These are phyloP conservation scores for Monilinia fructigena DNA, from an alignment of 2,329 filamentous ascomycete genomes.

Conservation along the genomic window DNA sequence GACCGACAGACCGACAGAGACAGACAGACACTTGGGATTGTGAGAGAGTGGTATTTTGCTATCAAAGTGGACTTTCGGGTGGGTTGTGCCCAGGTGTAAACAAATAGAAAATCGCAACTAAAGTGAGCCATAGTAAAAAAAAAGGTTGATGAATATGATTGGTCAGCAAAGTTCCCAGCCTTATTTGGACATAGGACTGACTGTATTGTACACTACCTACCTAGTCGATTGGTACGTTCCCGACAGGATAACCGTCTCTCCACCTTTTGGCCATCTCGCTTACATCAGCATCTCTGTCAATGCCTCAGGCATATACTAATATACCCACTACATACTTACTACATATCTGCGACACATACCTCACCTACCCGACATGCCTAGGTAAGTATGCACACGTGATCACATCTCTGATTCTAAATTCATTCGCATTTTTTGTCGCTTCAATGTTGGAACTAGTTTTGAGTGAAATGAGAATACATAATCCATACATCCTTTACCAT, in stretches of 20 bases:
- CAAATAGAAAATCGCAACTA: not conserved
- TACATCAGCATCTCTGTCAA: too few relatives aligned
- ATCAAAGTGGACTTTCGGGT: slow-evolving; percentile 5
- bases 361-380: too few relatives aligned
- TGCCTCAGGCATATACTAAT: too few relatives aligned
- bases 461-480: slow-evolving; percentile 3
- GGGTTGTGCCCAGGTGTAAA: not conserved
- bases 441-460: not conserved
- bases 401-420: not conserved
- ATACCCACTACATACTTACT: too few relatives aligned
- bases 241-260: too few relatives aligned
- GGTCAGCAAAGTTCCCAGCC: not conserved
- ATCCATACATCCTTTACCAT: slow-evolving; percentile 8
- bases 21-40: not conserved
- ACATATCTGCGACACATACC: too few relatives aligned
- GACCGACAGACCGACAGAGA: too few relatives aligned
- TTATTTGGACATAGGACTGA: not conserved
- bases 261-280: not conserved
- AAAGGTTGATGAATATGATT: not conserved
- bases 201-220: too few relatives aligned
- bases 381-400: not conserved
- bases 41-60: slow-evolving; percentile 8
- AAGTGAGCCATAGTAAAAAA: not conserved
- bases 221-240: too few relatives aligned
- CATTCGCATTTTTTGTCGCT: not conserved